Conservation (phyloP, 2,329 filamentous ascomycete species). For the Stylonectria norvegica region DNA sequence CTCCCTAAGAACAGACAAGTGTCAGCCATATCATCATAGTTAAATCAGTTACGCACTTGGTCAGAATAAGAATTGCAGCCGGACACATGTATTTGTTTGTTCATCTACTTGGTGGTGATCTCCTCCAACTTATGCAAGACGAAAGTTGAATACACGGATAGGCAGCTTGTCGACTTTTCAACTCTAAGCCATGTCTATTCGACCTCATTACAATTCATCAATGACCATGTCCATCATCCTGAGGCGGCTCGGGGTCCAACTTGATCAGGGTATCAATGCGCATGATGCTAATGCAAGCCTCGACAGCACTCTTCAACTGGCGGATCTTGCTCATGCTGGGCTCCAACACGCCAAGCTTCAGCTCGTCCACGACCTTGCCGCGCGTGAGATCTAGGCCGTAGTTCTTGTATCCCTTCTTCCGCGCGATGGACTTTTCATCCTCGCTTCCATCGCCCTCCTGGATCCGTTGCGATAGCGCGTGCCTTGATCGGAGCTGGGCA, state of each 20-base stretch:
- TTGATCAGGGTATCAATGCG: conserved; percentile 98
- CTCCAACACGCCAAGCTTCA: conserved; percentile 94
- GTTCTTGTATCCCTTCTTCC: conserved; percentile 98
- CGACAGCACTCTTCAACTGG: conserved; percentile 96
- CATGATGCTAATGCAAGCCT: conserved; percentile 99
- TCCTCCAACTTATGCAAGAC: too few relatives aligned
- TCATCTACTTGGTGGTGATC: too few relatives aligned
- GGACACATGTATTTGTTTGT: too few relatives aligned
- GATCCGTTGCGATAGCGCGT: conserved; percentile 90
- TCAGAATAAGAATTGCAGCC: too few relatives aligned
- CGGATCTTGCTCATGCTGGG: conserved; percentile 97
- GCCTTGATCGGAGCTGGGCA: conserved; percentile 88
- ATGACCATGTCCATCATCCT: conserved; percentile 81
- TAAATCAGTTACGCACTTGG: too few relatives aligned
- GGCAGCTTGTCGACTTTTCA: conserved; percentile 23
- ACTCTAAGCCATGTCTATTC: conserved; percentile 23
- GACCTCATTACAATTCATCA: conserved; percentile 39
- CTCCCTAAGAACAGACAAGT: too few relatives aligned
- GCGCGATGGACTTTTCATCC: conserved; percentile 83
- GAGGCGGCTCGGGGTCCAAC: conserved; percentile 83
- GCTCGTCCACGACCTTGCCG: conserved; percentile 86
- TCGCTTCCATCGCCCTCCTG: conserved; percentile 79
- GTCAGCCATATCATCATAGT: too few relatives aligned
- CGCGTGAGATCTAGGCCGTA: conserved; percentile 89
- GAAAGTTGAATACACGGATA: conserved; percentile 7